Evolutionary conservation across 495 filamentous ascomycete genomes (phyloP), one percentile per base, ranked within the genome.

Genomic region (Hypoxylon cercidicola): DNA sequence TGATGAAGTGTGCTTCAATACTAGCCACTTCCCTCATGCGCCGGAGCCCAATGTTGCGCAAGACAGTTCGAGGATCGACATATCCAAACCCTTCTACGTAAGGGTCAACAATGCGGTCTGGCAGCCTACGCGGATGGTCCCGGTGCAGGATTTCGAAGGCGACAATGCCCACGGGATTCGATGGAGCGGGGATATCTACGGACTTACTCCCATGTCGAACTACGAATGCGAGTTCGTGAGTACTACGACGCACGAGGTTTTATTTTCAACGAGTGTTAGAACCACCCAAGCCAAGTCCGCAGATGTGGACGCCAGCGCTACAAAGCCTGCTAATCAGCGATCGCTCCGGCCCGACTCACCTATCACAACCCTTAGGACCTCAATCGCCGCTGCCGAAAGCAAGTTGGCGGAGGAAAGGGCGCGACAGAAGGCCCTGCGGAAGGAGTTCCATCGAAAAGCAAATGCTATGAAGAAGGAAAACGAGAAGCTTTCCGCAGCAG

Each of bases 81-180:
- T 75, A 68, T 76, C 81, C 12, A 89, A 89, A 62, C 93, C 93
- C 10, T 94, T 97, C 70, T 93, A 90, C 65, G 89, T 97, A 35
- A 88, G 90, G 66, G 88, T 97, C 58, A 97, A 97, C 70, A 88
- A 92, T 25, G 92, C 93, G 1, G 82, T 90, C 44, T 97, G 93
- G 93, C 90, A 91, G 55, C 93, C 92, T 12, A 90, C 88, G 8
- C 84, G 85, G 34, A 91, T 96, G 66, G 81, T 79, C 50, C 79
- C 81, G 39, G 81, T 84, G 54, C 79, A 84, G 9, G 85, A 84
- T 60, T 84, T 79, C 16, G 82, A 86, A 43, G 85, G 74, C 39
- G 77, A 80, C 45, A 71, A 72, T 23, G 60, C 70, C n/a, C 68
- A 75, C 20, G 79, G 79, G 23, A 73, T 72, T 15, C 77, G 78